Evolutionary conservation across 495 filamentous ascomycete species (phyloP).

Genomic region (Letharia lupina): DNA sequence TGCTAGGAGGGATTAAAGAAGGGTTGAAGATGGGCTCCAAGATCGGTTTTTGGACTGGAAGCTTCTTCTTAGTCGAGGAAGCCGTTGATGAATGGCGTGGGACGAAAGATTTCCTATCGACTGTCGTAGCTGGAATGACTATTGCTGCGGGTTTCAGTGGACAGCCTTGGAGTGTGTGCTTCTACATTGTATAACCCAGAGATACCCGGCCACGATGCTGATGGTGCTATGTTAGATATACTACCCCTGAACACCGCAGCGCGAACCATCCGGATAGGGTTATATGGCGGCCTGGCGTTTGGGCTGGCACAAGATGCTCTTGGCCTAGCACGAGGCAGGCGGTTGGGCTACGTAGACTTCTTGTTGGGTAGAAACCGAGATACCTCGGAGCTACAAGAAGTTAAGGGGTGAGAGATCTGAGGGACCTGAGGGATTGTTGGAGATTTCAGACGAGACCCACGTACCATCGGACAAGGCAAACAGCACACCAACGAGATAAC

Average conservation of each 20-base stretch:
- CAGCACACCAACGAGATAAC: neutral
- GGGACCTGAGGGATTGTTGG: too few species aligned
- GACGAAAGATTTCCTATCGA: slow-evolving; percentile 63
- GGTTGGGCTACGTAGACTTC: slow-evolving; percentile 63
- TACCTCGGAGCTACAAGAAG: neutral
- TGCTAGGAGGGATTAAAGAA: slow-evolving; percentile 65
- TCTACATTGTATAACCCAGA: neutral
- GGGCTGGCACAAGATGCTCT: slow-evolving; percentile 73
- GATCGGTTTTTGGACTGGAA: slow-evolving; percentile 54
- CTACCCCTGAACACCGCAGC: slow-evolving; percentile 77
- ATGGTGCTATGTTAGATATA: slow-evolving; percentile 46
- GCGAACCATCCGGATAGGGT: slow-evolving; percentile 69
- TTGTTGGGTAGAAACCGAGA: slow-evolving; percentile 35
- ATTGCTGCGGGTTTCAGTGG: slow-evolving; percentile 76
- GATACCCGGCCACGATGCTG: neutral
- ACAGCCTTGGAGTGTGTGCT: slow-evolving; percentile 57
- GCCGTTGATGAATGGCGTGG: slow-evolving; percentile 68
- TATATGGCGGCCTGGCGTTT: slow-evolving; percentile 69
- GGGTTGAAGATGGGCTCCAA: slow-evolving; percentile 68
- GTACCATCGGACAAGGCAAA: neutral
- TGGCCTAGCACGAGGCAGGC: slow-evolving; percentile 54
- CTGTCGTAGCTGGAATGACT: slow-evolving; percentile 68
- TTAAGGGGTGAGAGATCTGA: neutral
- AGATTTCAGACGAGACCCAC: neutral
- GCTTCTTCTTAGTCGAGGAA: slow-evolving; percentile 73